Evolutionary conservation across 192 early-diverging fungal genomes (phyloP), one percentile per base, ranked within the genome.

Genomic region (Phlyctochytrium arcticum): DNA sequence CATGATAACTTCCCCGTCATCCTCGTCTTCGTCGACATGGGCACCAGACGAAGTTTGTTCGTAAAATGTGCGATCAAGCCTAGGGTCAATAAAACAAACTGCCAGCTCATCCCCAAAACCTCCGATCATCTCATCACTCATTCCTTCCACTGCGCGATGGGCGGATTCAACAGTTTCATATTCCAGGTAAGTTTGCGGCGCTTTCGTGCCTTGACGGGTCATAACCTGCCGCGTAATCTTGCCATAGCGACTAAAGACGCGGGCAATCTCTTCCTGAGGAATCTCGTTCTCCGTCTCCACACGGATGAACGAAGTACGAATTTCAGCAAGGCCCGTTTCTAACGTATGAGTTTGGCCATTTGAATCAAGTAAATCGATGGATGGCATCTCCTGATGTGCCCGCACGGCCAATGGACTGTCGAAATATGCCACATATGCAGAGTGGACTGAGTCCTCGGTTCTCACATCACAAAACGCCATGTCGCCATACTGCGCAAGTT

Each of bases 171-270:
- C 6, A 32, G 31, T 57, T 2, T 66, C 54, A 37, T 66, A 66
- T 12, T 23, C 21, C 15, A 66, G 55, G 54, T 31, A 57, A 12
- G 54, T 39, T n/a, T n/a, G n/a, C n/a, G n/a, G n/a, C 23, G 50
- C 19, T 53, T 27, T 17, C 50, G 29, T 15, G 50, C 36, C 32
- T 49, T 62, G 44, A 5, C 6, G 48, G 12, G 39, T 54, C 35
- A 60, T 42, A 6, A 51, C 4, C 33, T 68, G 66, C 8, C 39
- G 19, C 19, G 24, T 46, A 17, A 68, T 60, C 8, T 10, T 50
- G 24, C 66, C 66, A 36, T 68, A 68, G 9, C 66, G 66, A 19
- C 49, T 54, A 34, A 68, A 68, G 4, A 60, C 66, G 29, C 66
- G 55, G 29, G 56, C 60, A 15, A 68, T 31, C 35, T 68, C 66